Evolutionary conservation across 768 basidiomycete genomes (phyloP).

Genomic region (Trametes cingulata): DNA sequence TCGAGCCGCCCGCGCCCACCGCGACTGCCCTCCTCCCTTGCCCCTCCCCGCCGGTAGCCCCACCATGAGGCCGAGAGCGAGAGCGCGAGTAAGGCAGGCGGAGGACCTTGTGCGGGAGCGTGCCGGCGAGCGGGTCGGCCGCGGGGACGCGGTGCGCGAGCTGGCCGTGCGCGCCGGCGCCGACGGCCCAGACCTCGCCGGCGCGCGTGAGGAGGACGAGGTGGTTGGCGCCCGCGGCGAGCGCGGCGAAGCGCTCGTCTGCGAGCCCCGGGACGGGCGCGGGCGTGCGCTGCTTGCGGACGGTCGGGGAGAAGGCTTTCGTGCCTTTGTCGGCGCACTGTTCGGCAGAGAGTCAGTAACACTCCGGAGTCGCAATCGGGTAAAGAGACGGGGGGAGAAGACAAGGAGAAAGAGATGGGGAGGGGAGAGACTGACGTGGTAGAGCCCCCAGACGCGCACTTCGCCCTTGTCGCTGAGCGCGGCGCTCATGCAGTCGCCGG

Average conservation of each 20-base stretch:
- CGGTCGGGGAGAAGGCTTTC: constrained; percentile 1
- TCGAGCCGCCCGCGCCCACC: constrained; percentile 44
- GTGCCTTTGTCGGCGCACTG: no score
- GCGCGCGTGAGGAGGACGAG: constrained; percentile 45
- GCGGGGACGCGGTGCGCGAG: constrained; percentile 45
- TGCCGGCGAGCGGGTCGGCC: constrained; percentile 40
- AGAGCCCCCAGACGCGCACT: constrained; percentile 46
- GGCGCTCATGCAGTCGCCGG: constrained; percentile 44
- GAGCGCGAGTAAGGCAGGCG: constrained; percentile 28
- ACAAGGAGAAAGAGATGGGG: no score
- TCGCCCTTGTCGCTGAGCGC: constrained; percentile 43
- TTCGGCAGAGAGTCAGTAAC: no score
- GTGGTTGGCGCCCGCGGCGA: constrained; percentile 47
- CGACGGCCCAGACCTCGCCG: constrained; percentile 48
- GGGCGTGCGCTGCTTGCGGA: constrained; percentile 28
- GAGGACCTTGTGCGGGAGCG: constrained; percentile 42
- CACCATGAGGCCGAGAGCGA: no score
- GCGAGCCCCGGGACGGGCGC: constrained; percentile 19
- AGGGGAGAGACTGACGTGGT: no score
- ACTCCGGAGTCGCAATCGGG: no score
- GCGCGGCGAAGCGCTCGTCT: constrained; percentile 31
- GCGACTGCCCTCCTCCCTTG: no score
- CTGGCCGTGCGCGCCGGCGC: constrained; percentile 44
- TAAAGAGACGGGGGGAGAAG: no score
- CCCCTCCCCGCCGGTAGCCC: no score